These are phyloP conservation scores for Thoreauomyces humboldtii DNA, from an alignment of 192 early-diverging fungal genomes.

Conservation along the genomic window DNA sequence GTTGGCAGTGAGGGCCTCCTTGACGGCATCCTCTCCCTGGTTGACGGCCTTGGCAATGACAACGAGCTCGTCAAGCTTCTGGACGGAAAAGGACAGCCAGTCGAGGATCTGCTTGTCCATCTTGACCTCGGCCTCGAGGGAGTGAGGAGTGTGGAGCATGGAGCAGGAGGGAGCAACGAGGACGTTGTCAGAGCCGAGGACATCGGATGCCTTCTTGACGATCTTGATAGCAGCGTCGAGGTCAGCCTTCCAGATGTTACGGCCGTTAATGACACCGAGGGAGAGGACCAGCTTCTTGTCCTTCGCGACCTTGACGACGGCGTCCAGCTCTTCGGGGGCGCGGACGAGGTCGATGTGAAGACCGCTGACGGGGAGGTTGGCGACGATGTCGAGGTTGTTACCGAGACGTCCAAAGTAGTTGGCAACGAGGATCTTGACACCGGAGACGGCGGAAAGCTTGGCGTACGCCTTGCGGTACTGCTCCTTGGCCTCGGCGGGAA, in stretches of 20 bases:
- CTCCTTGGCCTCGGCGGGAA: constrained; percentile 44
- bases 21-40: constrained; percentile 57
- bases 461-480: constrained; percentile 67
- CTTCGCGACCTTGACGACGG: constrained; percentile 54
- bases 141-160: constrained; percentile 89
- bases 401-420: constrained; percentile 92
- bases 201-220: constrained; percentile 63
- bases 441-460: constrained; percentile 47
- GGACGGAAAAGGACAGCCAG: constrained; percentile 92
- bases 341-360: constrained; percentile 92
- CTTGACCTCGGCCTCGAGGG: constrained; percentile 67
- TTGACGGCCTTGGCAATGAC: constrained; percentile 61
- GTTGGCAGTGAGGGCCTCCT: constrained; percentile 70
- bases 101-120: constrained; percentile 75
- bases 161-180: constrained; percentile 89
- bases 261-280: constrained; percentile 92
- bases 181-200: constrained; percentile 70
- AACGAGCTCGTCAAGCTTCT: constrained; percentile 86
- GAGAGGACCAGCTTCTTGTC: constrained; percentile 70
- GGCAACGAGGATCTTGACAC: constrained; percentile 75
- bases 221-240: constrained; percentile 66
- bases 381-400: constrained; percentile 67
- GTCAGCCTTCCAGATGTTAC: constrained; percentile 98
- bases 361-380: constrained; percentile 72
- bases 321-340: constrained; percentile 75